Conservation (phyloP, 495 filamentous ascomycete genomes). For the Acidiella bohemica region DNA sequence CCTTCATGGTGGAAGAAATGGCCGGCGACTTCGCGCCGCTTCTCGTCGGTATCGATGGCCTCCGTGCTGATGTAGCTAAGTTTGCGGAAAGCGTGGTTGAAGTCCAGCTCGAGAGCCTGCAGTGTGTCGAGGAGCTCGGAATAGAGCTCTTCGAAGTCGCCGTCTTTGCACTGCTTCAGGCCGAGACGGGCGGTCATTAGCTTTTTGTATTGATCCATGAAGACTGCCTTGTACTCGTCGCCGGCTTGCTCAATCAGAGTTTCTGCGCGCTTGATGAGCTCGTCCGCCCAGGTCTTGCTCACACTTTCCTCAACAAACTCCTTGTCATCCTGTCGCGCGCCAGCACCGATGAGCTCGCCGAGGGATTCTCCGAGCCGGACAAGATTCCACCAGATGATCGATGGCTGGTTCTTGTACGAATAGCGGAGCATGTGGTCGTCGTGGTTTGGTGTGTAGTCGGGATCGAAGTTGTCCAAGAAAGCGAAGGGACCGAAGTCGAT, state of each 20-base stretch:
- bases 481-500: slow-evolving; percentile 95
- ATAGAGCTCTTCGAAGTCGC: slow-evolving; percentile 66
- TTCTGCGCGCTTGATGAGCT: slow-evolving; percentile 67
- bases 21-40: slow-evolving; percentile 42
- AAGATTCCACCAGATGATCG: slow-evolving; percentile 97
- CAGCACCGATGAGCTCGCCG: slow-evolving; percentile 74
- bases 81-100: slow-evolving; percentile 79
- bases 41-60: slow-evolving; percentile 46
- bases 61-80: slow-evolving; percentile 45
- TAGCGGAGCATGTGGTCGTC: slow-evolving; percentile 83
- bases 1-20: slow-evolving; percentile 62
- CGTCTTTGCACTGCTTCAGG: slow-evolving; percentile 46
- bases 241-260: slow-evolving; percentile 60
- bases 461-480: slow-evolving; percentile 92
- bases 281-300: slow-evolving; percentile 47
- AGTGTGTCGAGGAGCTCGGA: slow-evolving; percentile 70
- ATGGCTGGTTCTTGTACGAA: slow-evolving; percentile 84
- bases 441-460: slow-evolving; percentile 89
- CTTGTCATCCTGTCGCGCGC: slow-evolving; percentile 49
- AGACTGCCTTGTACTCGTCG: slow-evolving; percentile 76
- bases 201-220: slow-evolving; percentile 71
- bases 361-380: slow-evolving; percentile 83
- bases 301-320: slow-evolving; percentile 61
- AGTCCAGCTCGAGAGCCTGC: slow-evolving; percentile 70
- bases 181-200: slow-evolving; percentile 70